phyloP scores from a whole-genome alignment of 1,284 basidiomycete species.

The Sanguinoderma infundibulare region DNA sequence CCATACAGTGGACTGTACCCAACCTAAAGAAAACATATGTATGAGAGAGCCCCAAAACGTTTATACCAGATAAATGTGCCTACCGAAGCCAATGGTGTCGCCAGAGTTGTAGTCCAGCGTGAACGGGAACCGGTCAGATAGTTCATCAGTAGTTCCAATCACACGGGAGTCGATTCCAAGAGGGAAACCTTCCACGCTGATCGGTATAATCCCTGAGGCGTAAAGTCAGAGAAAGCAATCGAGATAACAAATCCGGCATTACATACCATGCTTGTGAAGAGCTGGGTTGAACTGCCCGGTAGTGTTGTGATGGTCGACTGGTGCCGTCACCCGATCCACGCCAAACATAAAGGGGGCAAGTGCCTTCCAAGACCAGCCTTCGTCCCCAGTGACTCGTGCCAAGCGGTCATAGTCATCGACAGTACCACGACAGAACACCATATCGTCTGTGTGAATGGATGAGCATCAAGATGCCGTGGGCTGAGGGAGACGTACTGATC shows the following conservation, averaged over 20 bases:
- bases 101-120: constrained; percentile 43
- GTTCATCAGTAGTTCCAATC: constrained; percentile 35
- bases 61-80: not conserved
- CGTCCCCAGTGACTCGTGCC: constrained; percentile 2
- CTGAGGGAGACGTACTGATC: constrained; percentile 7
- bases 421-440: constrained; percentile 5
- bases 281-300: not conserved
- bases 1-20: constrained; percentile 24
- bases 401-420: constrained; percentile 8
- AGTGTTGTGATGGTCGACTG: constrained; percentile 6
- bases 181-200: constrained; percentile 39
- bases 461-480: too few relatives aligned
- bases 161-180: constrained; percentile 36
- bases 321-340: constrained; percentile 4
- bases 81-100: constrained; percentile 40
- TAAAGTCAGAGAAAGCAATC: constrained; percentile 22
- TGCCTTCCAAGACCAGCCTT: constrained; percentile 7
- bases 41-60: not conserved
- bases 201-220: constrained; percentile 33
- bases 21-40: constrained; percentile 28
- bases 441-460: not conserved
- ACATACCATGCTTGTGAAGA: constrained; percentile 1
- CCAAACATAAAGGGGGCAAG: not conserved
- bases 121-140: constrained; percentile 39
- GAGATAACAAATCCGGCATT: not conserved